Conservation (phyloP, 768 basidiomycete genomes). For the Naganishia randhawae region DNA sequence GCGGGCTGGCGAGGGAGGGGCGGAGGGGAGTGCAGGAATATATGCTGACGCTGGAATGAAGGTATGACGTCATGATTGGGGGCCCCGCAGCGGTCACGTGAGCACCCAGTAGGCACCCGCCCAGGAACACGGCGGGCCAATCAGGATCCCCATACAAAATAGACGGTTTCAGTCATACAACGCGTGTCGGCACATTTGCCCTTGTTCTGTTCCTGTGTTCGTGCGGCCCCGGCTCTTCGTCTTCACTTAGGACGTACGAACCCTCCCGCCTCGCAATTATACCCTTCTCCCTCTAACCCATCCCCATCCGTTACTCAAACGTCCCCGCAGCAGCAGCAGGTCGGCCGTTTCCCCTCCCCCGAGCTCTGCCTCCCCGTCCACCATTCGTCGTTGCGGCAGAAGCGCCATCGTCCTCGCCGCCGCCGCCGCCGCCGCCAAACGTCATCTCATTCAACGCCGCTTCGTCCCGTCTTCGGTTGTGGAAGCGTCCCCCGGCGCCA, state of each 20-base stretch:
- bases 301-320: too few species aligned
- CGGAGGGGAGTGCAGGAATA: not conserved
- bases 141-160: constrained; percentile 1
- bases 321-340: not conserved
- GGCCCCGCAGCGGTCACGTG: too few species aligned
- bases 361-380: not conserved
- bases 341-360: not conserved
- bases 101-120: too few species aligned
- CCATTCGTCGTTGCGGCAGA: not conserved
- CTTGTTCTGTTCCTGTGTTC: not conserved
- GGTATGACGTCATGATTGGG: not conserved
- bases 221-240: not conserved
- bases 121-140: too few species aligned
- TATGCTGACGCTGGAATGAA: not conserved
- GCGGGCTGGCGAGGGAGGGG: not conserved
- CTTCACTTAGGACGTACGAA: not conserved
- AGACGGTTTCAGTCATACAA: not conserved
- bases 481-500: not conserved
- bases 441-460: constrained; percentile 4
- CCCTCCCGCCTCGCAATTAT: not conserved
- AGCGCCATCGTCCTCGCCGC: not conserved
- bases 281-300: not conserved
- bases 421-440: not conserved
- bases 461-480: constrained; percentile 7
- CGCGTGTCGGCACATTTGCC: not conserved